Conservation (phyloP, 352 stramenopile species). For the Proteromonas lacertae region DNA sequence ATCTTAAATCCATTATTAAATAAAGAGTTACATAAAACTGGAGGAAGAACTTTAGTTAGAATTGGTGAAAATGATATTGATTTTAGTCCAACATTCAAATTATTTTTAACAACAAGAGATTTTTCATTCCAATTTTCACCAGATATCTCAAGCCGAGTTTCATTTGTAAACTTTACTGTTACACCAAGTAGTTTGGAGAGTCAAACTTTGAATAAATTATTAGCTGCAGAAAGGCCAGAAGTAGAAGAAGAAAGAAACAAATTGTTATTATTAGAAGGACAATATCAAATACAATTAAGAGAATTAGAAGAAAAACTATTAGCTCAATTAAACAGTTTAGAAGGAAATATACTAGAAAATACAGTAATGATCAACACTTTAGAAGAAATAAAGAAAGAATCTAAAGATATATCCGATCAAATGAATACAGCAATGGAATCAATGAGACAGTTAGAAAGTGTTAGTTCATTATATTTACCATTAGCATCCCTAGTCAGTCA, state of each 20-base stretch:
- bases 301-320: slow-evolving; percentile 91
- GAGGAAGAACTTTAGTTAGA: slow-evolving; percentile 76
- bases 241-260: slow-evolving; percentile 61
- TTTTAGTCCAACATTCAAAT: slow-evolving; percentile 86
- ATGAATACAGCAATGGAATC: slow-evolving; percentile 19
- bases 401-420: slow-evolving; percentile 55
- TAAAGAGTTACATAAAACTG: slow-evolving; percentile 85
- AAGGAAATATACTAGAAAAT: slow-evolving; percentile 95
- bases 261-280: slow-evolving; percentile 79
- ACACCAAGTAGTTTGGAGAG: slow-evolving; percentile 84
- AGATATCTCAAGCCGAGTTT: slow-evolving; percentile 93
- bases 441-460: slow-evolving; percentile 40
- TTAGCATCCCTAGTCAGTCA: slow-evolving; percentile 45
- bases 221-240: slow-evolving; percentile 82
- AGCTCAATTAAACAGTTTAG: slow-evolving; percentile 81
- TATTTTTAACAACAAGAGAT: slow-evolving; percentile 94
- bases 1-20: slow-evolving; percentile 98
- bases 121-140: slow-evolving; percentile 75
- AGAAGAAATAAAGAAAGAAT: slow-evolving; percentile 85
- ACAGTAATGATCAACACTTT: slow-evolving; percentile 90
- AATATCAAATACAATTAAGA: slow-evolving; percentile 78
- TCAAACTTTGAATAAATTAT: slow-evolving; percentile 66
- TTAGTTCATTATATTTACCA: slow-evolving; percentile 68
- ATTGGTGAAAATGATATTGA: slow-evolving; percentile 96
- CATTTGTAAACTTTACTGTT: slow-evolving; percentile 96